phyloP scores from a whole-genome alignment of 306 rosid genomes.

The Casuarina cunninghamiana region DNA sequence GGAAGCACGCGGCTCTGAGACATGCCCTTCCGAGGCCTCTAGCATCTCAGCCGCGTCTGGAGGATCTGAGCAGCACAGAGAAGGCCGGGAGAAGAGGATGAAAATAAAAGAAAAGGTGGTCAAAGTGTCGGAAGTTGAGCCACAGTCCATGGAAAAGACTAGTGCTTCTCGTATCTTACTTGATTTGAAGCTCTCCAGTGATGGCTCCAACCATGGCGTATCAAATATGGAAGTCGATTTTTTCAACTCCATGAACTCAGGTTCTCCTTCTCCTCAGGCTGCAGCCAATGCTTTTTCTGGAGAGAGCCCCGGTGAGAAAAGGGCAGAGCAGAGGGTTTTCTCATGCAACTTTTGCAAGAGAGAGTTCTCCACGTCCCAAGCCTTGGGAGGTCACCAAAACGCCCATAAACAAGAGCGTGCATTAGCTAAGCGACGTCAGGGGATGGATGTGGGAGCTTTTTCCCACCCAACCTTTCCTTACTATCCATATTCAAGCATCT shows the following conservation, averaged over 20 bases:
- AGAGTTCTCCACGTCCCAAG: constrained; percentile 73
- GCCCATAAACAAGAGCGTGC: constrained; percentile 81
- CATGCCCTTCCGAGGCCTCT: constrained; percentile 43
- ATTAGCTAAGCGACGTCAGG: constrained; percentile 65
- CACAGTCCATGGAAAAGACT: constrained; percentile 6
- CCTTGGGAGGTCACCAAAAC: constrained; percentile 84
- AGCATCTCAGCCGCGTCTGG: constrained; percentile 44
- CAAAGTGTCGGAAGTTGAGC: not conserved
- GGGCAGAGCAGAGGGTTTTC: constrained; percentile 35
- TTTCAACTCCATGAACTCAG: constrained; percentile 21
- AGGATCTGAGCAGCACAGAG: not conserved
- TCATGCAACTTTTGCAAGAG: constrained; percentile 72
- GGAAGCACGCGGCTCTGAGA: constrained; percentile 24
- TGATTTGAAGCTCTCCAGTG: constrained; percentile 41
- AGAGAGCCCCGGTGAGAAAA: constrained; percentile 15
- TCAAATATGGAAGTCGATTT: constrained; percentile 32
- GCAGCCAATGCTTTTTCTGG: constrained; percentile 6
- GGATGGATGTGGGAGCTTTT: constrained; percentile 27
- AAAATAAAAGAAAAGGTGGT: constrained; percentile 23
- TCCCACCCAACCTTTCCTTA: constrained; percentile 34
- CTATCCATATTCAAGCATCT: constrained; percentile 34
- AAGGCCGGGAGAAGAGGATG: constrained; percentile 5
- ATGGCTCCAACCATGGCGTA: not conserved
- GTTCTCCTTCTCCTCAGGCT: constrained; percentile 13
- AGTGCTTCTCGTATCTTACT: constrained; percentile 21